These are phyloP conservation scores for Collybia sordida DNA, from an alignment of 768 basidiomycete species.

Conservation along the genomic window DNA sequence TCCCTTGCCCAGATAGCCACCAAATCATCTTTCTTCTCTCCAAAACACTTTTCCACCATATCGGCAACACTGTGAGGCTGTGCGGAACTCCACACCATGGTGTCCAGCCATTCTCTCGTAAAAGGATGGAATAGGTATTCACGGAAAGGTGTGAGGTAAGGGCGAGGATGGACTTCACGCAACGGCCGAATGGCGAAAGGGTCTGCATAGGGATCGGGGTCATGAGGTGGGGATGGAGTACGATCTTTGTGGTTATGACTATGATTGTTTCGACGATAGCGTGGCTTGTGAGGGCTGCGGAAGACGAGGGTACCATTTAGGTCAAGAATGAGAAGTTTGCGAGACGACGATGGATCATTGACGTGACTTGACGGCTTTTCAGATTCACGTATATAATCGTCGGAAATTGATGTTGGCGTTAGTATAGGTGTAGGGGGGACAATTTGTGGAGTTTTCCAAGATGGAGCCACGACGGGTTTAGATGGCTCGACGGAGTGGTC, in stretches of 20 bases:
- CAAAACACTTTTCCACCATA: constrained; percentile 71
- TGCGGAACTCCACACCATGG: constrained; percentile 89
- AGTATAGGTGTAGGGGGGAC: constrained; percentile 47
- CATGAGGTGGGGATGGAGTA: constrained; percentile 8
- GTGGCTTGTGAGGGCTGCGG: constrained; percentile 42
- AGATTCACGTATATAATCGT: constrained; percentile 31
- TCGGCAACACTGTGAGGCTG: constrained; percentile 76
- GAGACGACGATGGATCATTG: constrained; percentile 22
- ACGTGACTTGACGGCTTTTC: constrained; percentile 26
- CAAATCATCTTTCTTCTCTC: constrained; percentile 36
- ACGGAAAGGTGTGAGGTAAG: constrained; percentile 63
- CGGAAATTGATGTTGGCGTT: constrained; percentile 18
- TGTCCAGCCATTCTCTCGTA: constrained; percentile 70
- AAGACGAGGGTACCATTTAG: constrained; percentile 74
- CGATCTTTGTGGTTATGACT: background rate
- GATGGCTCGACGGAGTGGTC: too few relatives aligned
- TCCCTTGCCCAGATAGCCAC: constrained; percentile 79
- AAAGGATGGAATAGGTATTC: constrained; percentile 61
- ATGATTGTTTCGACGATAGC: background rate
- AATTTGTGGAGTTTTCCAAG: background rate
- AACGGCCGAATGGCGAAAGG: constrained; percentile 24
- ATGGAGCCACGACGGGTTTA: too few relatives aligned
- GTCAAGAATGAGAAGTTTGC: constrained; percentile 75
- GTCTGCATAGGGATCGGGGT: constrained; percentile 21
- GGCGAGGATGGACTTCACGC: constrained; percentile 52